Evolutionary conservation across 371 early-diverging fungal species (phyloP), one percentile per base, ranked within the genome.

Genomic region (Batkoa obscura): DNA sequence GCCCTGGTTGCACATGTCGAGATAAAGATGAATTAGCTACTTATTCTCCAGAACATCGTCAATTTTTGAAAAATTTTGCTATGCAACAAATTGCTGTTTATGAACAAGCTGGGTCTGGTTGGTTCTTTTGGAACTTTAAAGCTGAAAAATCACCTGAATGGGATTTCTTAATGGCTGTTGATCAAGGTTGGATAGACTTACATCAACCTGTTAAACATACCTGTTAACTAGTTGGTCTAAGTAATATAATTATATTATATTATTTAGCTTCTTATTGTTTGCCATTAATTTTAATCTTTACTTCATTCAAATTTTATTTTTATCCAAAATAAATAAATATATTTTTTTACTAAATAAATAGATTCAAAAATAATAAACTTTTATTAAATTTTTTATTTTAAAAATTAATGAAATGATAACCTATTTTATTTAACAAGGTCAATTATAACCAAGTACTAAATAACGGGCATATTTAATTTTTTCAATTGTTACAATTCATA

Each of bases 41-140:
- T 0, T 78, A 65, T 58, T 60, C 66, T 10, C 37, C 52, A 0
- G 66, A 67, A 31, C 70, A 71, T 36, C 57, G 68, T 0, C 45
- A 64, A 31, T 71, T 61, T 48, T 57, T 72, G 54, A 45, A 58
- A 3, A 63, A 59, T 10, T 76, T 71, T 53, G 70, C 74, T 0
- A 66, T 68, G 61, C 65, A 68, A 0, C 79, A 78, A 60, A 62
- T 75, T 61, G 75, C 72, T 60, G 72, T 76, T 1, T 78, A 70
- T 59, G 75, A 73, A 58, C 64, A 57, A 32, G 42, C 33, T 33
- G 46, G 63, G 35, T 59, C 70, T 66, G 86, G 86, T 0, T 85
- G 86, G 86, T 78, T 83, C 59, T 83, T 80, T 53, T 85, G 86
- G 86, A 83, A 83, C 61, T 83, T 82, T 54, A 85, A 67, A 58